Percentiles rank a stretch among this genome's conserved stretches.
Evolutionary conservation across 2,329 filamentous ascomycete species (phyloP).

Genomic region (Sporothrix brasiliensis): DNA sequence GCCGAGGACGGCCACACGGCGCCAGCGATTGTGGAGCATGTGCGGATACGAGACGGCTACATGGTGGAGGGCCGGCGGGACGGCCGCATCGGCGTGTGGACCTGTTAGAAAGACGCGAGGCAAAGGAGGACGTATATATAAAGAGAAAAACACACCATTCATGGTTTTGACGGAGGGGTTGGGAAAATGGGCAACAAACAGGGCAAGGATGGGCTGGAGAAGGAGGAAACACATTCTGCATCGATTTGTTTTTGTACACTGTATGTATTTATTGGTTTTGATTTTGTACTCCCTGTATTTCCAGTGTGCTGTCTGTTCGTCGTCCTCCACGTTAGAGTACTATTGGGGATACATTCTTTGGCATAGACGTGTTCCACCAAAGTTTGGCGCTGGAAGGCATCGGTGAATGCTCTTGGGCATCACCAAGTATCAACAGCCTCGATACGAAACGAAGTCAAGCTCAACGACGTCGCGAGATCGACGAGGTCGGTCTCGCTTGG

Average conservation of each 20-base stretch:
- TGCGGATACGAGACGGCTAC: constrained; percentile 92
- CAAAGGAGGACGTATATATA: constrained; percentile 3
- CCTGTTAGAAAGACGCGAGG: constrained; percentile 54
- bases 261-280: constrained; percentile 1
- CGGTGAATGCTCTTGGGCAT: background rate
- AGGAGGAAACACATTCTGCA: constrained; percentile 8
- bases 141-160: background rate
- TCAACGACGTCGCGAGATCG: background rate
- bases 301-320: background rate
- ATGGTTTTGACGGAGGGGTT: background rate
- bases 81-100: constrained; percentile 89
- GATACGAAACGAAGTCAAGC: too few relatives aligned
- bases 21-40: constrained; percentile 75
- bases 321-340: background rate
- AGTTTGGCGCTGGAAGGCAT: too few relatives aligned
- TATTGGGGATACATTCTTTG: background rate
- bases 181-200: background rate
- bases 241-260: constrained; percentile 12
- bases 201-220: constrained; percentile 12
- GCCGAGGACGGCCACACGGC: constrained; percentile 63
- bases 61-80: constrained; percentile 86
- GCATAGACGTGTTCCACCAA: background rate
- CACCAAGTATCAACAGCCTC: background rate
- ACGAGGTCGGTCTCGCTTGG: background rate
- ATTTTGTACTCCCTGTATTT: background rate